A percentile compares a stretch with the other conserved stretches of the same genome.
Conservation (phyloP, 768 basidiomycete genomes). For the Cystobasidium onofrii region DNA sequence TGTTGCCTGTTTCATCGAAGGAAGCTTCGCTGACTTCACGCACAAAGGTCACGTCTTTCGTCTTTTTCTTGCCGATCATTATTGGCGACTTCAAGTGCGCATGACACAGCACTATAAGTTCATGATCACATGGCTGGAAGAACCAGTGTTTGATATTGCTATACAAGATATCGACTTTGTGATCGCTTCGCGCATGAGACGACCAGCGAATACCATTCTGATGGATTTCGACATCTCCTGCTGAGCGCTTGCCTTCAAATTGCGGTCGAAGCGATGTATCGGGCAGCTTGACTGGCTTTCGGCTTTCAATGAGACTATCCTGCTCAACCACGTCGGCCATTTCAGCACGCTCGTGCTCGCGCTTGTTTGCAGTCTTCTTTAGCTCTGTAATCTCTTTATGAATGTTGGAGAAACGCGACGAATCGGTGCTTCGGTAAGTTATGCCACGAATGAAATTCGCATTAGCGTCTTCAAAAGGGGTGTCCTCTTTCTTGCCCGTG, state of each 20-base stretch:
- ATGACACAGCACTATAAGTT: conserved; percentile 87
- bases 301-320: conserved; percentile 76
- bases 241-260: conserved; percentile 83
- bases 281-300: conserved; percentile 72
- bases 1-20: conserved; percentile 98
- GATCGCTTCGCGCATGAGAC: conserved; percentile 66
- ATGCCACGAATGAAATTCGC: conserved; percentile 92
- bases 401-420: conserved; percentile 76
- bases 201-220: conserved; percentile 92
- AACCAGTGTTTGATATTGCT: conserved; percentile 96
- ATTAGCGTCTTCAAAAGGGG: conserved; percentile 92
- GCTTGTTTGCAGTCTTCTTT: conserved; percentile 93
- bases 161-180: conserved; percentile 90
- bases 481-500: conserved; percentile 96
- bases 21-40: conserved; percentile 95
- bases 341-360: conserved; percentile 94
- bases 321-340: conserved; percentile 98
- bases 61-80: conserved; percentile 98
- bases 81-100: conserved; percentile 88
- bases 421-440: conserved; percentile 83
- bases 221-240: conserved; percentile 97
- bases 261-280: conserved; percentile 91
- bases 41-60: conserved; percentile 95
- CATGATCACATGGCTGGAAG: conserved; percentile 97
- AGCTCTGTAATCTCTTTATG: conserved; percentile 87